Evolutionary conservation across 2,329 filamentous ascomycete genomes (phyloP), one percentile per base, ranked within the genome.

Genomic region (Fusarium algeriense): DNA sequence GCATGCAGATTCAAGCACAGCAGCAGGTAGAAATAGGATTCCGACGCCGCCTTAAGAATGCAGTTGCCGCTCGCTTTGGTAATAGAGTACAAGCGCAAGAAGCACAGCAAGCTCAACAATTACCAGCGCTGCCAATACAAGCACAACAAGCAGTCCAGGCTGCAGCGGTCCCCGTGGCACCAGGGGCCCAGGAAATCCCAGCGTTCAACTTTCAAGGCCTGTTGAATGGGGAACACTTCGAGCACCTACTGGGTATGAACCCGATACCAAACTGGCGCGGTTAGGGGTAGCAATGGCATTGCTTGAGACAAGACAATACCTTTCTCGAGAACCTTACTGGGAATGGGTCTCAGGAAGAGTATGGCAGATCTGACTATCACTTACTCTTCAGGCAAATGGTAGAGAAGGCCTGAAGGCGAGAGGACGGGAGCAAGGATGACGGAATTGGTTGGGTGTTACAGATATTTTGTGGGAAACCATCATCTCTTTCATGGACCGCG

Each of bases 1-100:
- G 34, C 13, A 35, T 35, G 17, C 49, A 55, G 43, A 59, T 37
- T 9, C 49, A 55, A 23, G 26, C 23, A 43, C 49, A 38, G n/a
- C 48, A 30, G 6, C 48, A 19, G 14, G 48, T 46, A 34, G 11
- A 48, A 20, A 19, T 30, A 13, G 40, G 35, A 15, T 8, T 57
- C 7, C 35, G 54, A 34, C 14, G 11, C 19, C 52, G 32, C 40
- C 5, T 67, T 30, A 64, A 40, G 37, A 50, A 60, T 48, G 53
- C 41, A 23, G 54, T 37, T 48, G 52, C 30, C 30, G 30, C 26
- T 23, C 46, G 58, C 34, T 38, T 41, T n/a, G 34, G 35, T 10
- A 34, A 34, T 20, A 37, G 55, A 48, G 17, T 19, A 20, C 30
- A 14, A n/a, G 8, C 12, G n/a, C 53, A 32, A n/a, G 30, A 30